Evolutionary conservation across 805 yeast species (phyloP).

Genomic region (Wickerhamomyces chaumierensis): DNA sequence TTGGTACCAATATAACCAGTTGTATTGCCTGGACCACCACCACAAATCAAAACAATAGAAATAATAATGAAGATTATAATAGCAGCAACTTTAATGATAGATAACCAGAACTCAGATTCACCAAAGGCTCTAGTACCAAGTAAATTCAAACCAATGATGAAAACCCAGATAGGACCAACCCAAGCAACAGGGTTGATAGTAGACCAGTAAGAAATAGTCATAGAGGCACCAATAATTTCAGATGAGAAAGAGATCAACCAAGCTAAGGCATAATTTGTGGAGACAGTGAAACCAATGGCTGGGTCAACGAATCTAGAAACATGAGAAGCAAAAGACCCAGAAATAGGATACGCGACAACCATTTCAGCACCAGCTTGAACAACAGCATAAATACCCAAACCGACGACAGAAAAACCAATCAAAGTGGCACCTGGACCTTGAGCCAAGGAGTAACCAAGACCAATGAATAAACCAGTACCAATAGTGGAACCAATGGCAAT

Average conservation of each 20-base stretch:
- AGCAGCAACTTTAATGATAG: slow-evolving; percentile 34
- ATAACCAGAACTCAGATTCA: slow-evolving; percentile 39
- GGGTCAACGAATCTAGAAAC: slow-evolving; percentile 45
- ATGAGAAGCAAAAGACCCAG: slow-evolving; percentile 42
- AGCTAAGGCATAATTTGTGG: slow-evolving; percentile 41
- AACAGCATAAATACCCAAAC: slow-evolving; percentile 47
- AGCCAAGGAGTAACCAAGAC: slow-evolving; percentile 45
- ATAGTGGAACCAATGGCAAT: slow-evolving; percentile 64
- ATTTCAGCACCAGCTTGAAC: slow-evolving; percentile 50
- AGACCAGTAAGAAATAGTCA: slow-evolving; percentile 48
- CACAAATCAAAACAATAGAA: slow-evolving; percentile 33
- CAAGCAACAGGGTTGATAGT: slow-evolving; percentile 42
- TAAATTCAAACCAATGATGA: slow-evolving; percentile 36
- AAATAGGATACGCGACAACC: slow-evolving; percentile 39
- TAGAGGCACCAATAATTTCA: slow-evolving; percentile 49
- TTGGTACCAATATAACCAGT: slow-evolving; percentile 27
- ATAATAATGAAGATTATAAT: slow-evolving; percentile 37
- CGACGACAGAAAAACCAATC: slow-evolving; percentile 43
- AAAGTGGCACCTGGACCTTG: slow-evolving; percentile 60
- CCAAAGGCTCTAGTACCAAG: slow-evolving; percentile 44
- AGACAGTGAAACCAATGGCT: slow-evolving; percentile 42
- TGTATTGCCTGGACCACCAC: slow-evolving; percentile 34
- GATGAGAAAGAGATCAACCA: slow-evolving; percentile 48
- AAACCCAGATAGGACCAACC: slow-evolving; percentile 42
- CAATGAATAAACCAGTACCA: slow-evolving; percentile 64